Conservation (phyloP, 1,284 basidiomycete species). For the Trametes versicolor region DNA sequence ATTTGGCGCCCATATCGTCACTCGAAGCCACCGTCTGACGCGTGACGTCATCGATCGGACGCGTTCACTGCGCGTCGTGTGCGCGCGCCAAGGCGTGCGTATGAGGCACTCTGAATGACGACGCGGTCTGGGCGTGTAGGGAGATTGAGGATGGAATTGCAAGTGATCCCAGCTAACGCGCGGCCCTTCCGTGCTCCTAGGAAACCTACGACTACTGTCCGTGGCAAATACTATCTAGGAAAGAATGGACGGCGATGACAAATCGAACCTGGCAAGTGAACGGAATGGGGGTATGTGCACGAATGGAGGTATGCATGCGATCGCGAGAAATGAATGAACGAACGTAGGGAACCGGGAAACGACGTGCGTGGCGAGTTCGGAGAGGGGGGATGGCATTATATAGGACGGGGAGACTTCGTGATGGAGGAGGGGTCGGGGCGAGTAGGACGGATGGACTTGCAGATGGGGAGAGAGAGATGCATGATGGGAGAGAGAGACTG, state of each 20-base stretch:
- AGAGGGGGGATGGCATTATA: not conserved
- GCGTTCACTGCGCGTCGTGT: not conserved
- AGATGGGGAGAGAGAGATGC: conserved; percentile 3
- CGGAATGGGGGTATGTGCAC: conserved; percentile 27
- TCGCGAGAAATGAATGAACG: conserved; percentile 12
- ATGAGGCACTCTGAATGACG: not conserved
- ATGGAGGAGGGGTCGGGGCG: not conserved
- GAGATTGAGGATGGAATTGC: not conserved
- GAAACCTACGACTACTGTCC: conserved; percentile 14
- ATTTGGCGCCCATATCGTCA: conserved; percentile 18
- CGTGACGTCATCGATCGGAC: conserved; percentile 19
- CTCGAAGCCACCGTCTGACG: not conserved
- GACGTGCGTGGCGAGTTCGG: conserved; percentile 1
- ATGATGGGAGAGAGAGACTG: not conserved
- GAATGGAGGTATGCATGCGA: conserved; percentile 27
- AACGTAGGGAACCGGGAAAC: conserved; percentile 11
- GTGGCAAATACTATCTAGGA: conserved; percentile 10
- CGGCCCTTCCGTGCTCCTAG: not conserved
- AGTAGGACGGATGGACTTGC: conserved; percentile 12
- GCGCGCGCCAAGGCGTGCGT: not conserved
- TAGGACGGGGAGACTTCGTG: too few species aligned
- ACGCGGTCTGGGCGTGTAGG: not conserved
- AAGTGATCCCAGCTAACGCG: not conserved
- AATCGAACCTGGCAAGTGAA: conserved; percentile 3
- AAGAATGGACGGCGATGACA: conserved; percentile 17